Conservation (phyloP, 495 filamentous ascomycete species). For the Venustampulla echinocandica region DNA sequence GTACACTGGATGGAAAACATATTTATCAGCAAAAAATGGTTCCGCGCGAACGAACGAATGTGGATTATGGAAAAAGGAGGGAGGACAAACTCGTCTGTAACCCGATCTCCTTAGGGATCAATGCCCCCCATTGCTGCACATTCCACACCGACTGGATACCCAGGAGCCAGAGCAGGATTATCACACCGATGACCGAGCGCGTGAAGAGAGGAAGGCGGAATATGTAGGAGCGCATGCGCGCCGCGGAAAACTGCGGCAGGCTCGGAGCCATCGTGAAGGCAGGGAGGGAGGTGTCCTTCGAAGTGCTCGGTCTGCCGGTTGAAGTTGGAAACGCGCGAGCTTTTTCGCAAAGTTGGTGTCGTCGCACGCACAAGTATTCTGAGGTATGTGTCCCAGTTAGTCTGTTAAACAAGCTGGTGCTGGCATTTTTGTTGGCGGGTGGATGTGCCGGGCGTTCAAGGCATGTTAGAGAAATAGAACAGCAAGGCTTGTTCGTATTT, state of each 20-base stretch:
- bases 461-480: too few relatives aligned
- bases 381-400: too few relatives aligned
- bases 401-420: too few relatives aligned
- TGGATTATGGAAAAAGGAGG: neutral
- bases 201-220: constrained; percentile 84
- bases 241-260: constrained; percentile 34
- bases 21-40: constrained; percentile 7
- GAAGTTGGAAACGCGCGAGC: neutral
- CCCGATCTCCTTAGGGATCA: constrained; percentile 67
- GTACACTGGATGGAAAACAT: constrained; percentile 54
- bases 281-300: constrained; percentile 4
- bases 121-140: constrained; percentile 61
- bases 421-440: too few relatives aligned
- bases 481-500: too few relatives aligned
- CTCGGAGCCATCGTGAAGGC: constrained; percentile 30
- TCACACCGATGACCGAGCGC: constrained; percentile 58
- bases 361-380: too few relatives aligned
- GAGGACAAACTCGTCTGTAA: constrained; percentile 61
- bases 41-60: neutral
- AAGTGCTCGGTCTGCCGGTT: neutral
- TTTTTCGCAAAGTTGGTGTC: neutral
- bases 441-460: too few relatives aligned
- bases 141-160: constrained; percentile 58
- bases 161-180: constrained; percentile 58
- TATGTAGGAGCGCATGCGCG: constrained; percentile 54